Evolutionary conservation across 164 flowering plant species (phyloP), one percentile per base, ranked within the genome.

Genomic region (Nymphaea thermarum): DNA sequence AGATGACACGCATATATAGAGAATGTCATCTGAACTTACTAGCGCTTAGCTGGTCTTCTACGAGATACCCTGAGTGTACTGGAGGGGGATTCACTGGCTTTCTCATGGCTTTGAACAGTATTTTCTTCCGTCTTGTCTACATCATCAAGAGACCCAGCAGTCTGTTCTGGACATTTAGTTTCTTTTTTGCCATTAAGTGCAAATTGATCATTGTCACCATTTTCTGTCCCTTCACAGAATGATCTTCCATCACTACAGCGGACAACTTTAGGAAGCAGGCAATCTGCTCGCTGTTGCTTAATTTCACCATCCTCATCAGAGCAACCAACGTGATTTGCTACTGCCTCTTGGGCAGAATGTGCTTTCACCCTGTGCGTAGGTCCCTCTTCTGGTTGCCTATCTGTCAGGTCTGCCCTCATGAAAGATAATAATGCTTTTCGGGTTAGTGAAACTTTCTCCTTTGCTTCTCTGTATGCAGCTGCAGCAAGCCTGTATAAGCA

Each of bases 401-500:
- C 42, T 65, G 41, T 65, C 60, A 55, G 18, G 17, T 65, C 67
- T 51, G 53, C 43, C 36, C 71, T 66, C 63, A 79, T 47, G 72
- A 85, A 87, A 15, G 70, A 69, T 62, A 74, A 62, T 18, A 85
- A 68, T 64, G 65, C 76, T 65, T 81, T 85, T 75, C 77, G 83
- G 67, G 84, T 82, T 64, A 73, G 42, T 47, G 79, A 70, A 18
- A 68, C 66, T 61, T 78, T 74, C 59, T 74, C 44, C 65, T 70
- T 70, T 14, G 77, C 72, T 67, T 79, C 80, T 42, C 65, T 61
- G 70, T 79, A 84, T 55, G 78, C 81, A 12, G 81, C 75, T 43
- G 79, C 71, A 61, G 89, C 82, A 57, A 42, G 77, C 18, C 82
- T 75, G 80, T 82, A 88, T 18, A 77, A 76, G 80, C 94, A 90